Evolutionary conservation across 306 rosid genomes (phyloP), one percentile per base, ranked within the genome.

Genomic region (Trichosanthes truncata): DNA sequence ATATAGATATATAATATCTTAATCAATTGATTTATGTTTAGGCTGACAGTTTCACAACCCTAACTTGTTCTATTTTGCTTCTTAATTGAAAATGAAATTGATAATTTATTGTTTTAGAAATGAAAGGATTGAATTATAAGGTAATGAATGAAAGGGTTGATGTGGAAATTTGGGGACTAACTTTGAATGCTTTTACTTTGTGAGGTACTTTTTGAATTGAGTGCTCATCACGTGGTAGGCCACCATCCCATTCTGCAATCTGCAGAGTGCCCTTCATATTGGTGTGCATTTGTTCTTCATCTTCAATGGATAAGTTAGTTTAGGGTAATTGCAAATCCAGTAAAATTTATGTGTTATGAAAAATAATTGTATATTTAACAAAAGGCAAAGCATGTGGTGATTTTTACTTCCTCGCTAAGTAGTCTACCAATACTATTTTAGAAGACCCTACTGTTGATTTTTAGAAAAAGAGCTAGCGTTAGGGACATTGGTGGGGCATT

Each of bases 201-300:
- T 9, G 55, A n/a, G 29, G 1, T 69, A 69, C 36, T 41, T 69
- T 71, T 45, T 43, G 3, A 43, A 69, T 38, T 79, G 56, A 26
- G 77, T 79, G 77, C 66, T 51, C 21, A 4, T 67, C 77, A 67
- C 82, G 36, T 79, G 77, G 82, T 67, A 67, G 82, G 77, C n/a
- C 67, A 63, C 6, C 38, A 6, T 31, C 43, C 66, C 67, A 12
- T 79, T 66, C 51, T 67, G 49, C 29, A 36, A 5, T 62, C 52
- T 68, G 75, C 75, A 23, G 20, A 65, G 0, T 35, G 72, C 15
- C 15, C 48, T 69, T 41, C 35, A 69, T 11, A 10, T 68, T 20
- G 74, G 29, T 18, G 3, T 29, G 35, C 8, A 25, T 29, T 29
- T 52, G 21, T 52, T 52, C 57, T 29, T 29, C 33, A 29, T n/a